phyloP scores from a whole-genome alignment of 495 filamentous ascomycete genomes.

The Gamarada debralockiae region DNA sequence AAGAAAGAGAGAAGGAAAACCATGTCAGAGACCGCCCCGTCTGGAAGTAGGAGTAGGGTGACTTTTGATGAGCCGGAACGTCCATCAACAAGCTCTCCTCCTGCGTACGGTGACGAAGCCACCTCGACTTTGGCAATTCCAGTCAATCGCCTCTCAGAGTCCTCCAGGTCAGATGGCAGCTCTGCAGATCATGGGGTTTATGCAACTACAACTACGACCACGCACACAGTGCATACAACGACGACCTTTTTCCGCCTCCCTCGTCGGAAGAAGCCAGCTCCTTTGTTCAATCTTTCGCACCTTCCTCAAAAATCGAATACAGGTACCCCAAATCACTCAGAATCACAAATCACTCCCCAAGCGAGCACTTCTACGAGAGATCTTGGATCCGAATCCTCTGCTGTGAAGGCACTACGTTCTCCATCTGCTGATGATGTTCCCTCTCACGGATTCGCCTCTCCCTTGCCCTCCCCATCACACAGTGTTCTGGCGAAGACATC shows the following conservation, averaged over 20 bases:
- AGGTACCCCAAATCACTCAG: slow-evolving; percentile 18
- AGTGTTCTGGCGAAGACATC: slow-evolving; percentile 41
- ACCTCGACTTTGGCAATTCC: slow-evolving; percentile 63
- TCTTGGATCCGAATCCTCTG: slow-evolving; percentile 15
- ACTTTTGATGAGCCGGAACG: slow-evolving; percentile 68
- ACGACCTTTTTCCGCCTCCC: slow-evolving; percentile 78
- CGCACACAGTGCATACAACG: slow-evolving; percentile 58
- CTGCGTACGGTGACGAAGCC: slow-evolving; percentile 63
- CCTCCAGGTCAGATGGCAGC: slow-evolving; percentile 86
- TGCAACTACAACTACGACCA: slow-evolving; percentile 55
- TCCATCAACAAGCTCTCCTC: slow-evolving; percentile 50
- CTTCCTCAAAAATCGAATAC: slow-evolving; percentile 61
- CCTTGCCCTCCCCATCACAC: slow-evolving; percentile 54
- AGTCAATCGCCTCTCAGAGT: slow-evolving; percentile 77
- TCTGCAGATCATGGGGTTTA: slow-evolving; percentile 68
- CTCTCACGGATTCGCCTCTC: slow-evolving; percentile 33
- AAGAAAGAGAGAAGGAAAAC: slow-evolving; percentile 37
- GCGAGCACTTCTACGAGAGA: slow-evolving; percentile 4
- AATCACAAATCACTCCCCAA: slow-evolving; percentile 13
- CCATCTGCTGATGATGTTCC: slow-evolving; percentile 16
- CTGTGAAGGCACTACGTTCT: slow-evolving; percentile 12
- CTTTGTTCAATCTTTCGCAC: slow-evolving; percentile 66
- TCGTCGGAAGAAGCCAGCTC: slow-evolving; percentile 69
- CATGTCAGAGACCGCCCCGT: slow-evolving; percentile 36
- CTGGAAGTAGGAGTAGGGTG: slow-evolving; percentile 40